These are phyloP conservation scores for Adansonia rubrostipa DNA, from an alignment of 441 rosid species.

Conservation along the genomic window DNA sequence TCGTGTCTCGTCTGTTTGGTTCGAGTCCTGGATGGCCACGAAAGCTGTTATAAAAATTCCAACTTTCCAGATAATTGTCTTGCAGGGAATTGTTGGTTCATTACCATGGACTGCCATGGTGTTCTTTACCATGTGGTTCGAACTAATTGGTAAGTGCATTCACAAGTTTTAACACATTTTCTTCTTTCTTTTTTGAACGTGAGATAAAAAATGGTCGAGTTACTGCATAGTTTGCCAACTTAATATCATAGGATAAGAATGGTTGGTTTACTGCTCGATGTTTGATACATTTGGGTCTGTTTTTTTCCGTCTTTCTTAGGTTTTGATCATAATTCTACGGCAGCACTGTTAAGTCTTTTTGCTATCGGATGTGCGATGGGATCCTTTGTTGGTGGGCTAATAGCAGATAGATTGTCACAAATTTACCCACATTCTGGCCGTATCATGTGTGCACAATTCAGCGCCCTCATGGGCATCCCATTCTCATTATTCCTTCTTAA, in stretches of 20 bases:
- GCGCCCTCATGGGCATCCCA: constrained; percentile 96
- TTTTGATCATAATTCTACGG: constrained; percentile 75
- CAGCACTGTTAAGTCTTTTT: constrained; percentile 76
- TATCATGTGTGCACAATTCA: constrained; percentile 92
- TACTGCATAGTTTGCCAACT: background rate
- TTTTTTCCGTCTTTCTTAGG: constrained; percentile 43
- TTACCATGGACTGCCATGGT: constrained; percentile 99
- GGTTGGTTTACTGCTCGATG: constrained; percentile 6
- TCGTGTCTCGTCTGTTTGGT: constrained; percentile 61
- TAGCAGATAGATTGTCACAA: constrained; percentile 71
- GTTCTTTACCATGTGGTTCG: constrained; percentile 96
- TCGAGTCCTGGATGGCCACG: constrained; percentile 71
- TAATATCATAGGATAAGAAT: background rate
- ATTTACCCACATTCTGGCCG: constrained; percentile 76
- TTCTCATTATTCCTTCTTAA: constrained; percentile 78
- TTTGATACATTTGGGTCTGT: background rate
- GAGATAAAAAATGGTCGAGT: background rate
- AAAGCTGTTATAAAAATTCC: constrained; percentile 73
- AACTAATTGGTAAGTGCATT: constrained; percentile 70
- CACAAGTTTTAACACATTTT: background rate
- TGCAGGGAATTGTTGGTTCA: constrained; percentile 89
- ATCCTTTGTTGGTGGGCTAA: constrained; percentile 69
- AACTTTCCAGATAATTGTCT: constrained; percentile 85
- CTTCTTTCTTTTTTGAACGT: background rate
- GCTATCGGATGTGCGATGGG: constrained; percentile 86